Evolutionary conservation across 352 stramenopile genomes (phyloP), one percentile per base, ranked within the genome.

Genomic region (Pythium brassicae): DNA sequence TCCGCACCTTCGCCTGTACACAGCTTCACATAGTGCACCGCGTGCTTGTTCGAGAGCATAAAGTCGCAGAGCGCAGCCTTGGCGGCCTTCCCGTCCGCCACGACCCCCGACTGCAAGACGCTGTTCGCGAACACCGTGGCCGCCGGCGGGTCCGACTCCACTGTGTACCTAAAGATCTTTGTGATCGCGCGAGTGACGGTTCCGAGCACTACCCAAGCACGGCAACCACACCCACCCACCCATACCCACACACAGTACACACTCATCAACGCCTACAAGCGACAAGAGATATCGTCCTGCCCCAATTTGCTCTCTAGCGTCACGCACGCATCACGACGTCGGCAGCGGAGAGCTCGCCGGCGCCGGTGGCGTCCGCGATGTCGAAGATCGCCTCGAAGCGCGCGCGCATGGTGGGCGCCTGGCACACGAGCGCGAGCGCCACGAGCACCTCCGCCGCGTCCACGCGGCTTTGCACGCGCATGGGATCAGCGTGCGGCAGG

Each of bases 341-440:
- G 2, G 63, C 64, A 8, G 65, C 60, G 0, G 68, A 72, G 42
- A 86, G 69, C 0, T 49, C 32, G 2, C 71, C 75, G 11, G 61
- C 66, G 5, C 44, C 19, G 35, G 83, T 62, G 27, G 70, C 32
- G 22, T 88, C 77, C 4, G 83, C 73, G 46, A 86, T 61, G 34
- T 85, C 75, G 53, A 88, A 86, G 29, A 88, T 86, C 15, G 76
- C 75, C 67, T 88, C 69, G 48, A 86, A 86, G 35, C 78, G 78
- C n/a, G 65, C 65, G 23, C 69, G 63, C 75, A 85, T 86, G 27
- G 53, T 71, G 1, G 73, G 65, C 19, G 77, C 75, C 51, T 90
- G 80, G 32, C 76, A 88, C 12, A 87, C 76, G 46, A 90, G 71
- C 11, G 74, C 64, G 14, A 90, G 49, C 23, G 76, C 73, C 32